Evolutionary conservation across 2,329 filamentous ascomycete species (phyloP).

Genomic region (Pseudogymnoascus sp.): DNA sequence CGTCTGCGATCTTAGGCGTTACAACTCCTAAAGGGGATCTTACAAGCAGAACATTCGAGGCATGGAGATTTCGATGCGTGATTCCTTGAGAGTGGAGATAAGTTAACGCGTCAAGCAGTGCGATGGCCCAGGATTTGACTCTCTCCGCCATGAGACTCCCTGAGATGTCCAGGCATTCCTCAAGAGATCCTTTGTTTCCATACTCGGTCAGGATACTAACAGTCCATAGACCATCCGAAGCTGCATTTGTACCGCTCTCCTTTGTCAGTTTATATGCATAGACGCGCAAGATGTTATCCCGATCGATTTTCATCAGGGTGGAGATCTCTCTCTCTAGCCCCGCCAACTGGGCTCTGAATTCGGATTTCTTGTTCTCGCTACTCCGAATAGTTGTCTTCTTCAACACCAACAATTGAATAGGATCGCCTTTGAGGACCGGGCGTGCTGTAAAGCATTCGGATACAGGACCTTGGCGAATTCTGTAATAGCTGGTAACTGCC

Average conservation of each 20-base stretch:
- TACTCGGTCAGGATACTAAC: slow-evolving; percentile 68
- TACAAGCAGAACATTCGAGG: slow-evolving; percentile 70
- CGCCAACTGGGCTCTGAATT: slow-evolving; percentile 69
- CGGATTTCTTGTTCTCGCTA: slow-evolving; percentile 47
- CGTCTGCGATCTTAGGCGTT: slow-evolving; percentile 66
- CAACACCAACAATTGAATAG: slow-evolving; percentile 54
- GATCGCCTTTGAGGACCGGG: slow-evolving; percentile 51
- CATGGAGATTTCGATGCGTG: slow-evolving; percentile 74
- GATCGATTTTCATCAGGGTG: slow-evolving; percentile 62
- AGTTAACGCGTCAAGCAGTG: slow-evolving; percentile 79
- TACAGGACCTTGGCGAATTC: slow-evolving; percentile 56
- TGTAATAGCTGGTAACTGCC: slow-evolving; percentile 59
- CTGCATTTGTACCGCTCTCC: slow-evolving; percentile 49
- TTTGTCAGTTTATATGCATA: slow-evolving; percentile 72
- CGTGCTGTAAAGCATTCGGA: slow-evolving; percentile 66
- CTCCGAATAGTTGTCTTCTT: slow-evolving; percentile 60
- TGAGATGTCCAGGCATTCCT: slow-evolving; percentile 72
- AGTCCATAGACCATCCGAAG: slow-evolving; percentile 49
- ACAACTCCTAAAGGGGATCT: slow-evolving; percentile 60
- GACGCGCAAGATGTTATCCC: slow-evolving; percentile 69
- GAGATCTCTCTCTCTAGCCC: slow-evolving; percentile 70
- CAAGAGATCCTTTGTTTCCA: slow-evolving; percentile 73
- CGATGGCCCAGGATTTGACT: slow-evolving; percentile 82
- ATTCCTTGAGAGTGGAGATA: slow-evolving; percentile 81
- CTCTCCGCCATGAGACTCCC: slow-evolving; percentile 65